Evolutionary conservation across 2,329 filamentous ascomycete genomes (phyloP), one percentile per base, ranked within the genome.

Genomic region (Epichloe brachyelytri): DNA sequence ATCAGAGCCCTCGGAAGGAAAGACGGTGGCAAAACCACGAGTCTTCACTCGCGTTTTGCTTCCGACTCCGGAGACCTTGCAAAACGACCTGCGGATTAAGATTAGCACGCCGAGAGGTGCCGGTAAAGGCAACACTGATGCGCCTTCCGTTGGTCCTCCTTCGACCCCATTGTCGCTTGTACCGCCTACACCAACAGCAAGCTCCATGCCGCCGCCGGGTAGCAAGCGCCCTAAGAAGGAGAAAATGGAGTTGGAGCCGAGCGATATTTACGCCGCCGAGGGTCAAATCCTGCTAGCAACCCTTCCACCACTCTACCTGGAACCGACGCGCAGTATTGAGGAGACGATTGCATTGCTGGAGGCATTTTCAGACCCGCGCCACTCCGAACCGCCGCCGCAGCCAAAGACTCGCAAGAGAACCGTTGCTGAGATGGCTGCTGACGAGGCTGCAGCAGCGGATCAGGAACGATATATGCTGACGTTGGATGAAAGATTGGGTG

Each of bases 371-470:
- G 86, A 94, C 64, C 85, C 89, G 6, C 80, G 88, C 51, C 87
- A 96, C 65, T 78, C 80, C 33, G 79, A 85, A 47, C 74, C 80
- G 43, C 83, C 88, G 10, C 91, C 93, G 0, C 79, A 85, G 54
- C 89, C 89, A 3, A 96, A 95, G 74, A 84, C 83, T 7, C 78
- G 93, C 52, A 97, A 98, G 74, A 82, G 91, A 55, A 98, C 93
- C 0, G 84, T 94, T 17, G 93, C 93, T 8, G 91, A 98, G 64
- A 81, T 97, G 72, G 93, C 88, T 8, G 91, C 91, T 7, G 93
- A 98, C 62, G 90, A 98, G 68, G 91, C 93, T 1, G 77, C 88
- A 53, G 88, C 89, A 0, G 91, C 90, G 20, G 87, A 89, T 53
- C 83, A 88, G 56, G 90, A 98, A 67, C 80, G 88, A 45, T 94